Conservation (phyloP, 331 rosid genomes). For the Ulmus americana region DNA sequence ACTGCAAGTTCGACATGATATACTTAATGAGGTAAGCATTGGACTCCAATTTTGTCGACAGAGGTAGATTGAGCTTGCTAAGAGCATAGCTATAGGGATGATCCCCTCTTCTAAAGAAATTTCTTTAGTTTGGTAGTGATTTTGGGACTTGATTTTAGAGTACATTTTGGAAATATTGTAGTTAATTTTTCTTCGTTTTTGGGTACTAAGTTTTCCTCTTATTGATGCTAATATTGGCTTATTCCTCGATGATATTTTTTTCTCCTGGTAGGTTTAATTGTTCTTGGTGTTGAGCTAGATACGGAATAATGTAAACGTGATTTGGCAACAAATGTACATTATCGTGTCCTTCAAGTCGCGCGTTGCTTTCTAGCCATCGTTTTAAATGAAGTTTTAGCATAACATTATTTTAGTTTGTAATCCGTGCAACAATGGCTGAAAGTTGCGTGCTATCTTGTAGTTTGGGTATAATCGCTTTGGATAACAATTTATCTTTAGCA, state of each 20-base stretch:
- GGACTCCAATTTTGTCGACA: conserved; percentile 29
- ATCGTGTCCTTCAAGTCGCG: too few species aligned
- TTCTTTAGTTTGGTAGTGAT: conserved; percentile 16
- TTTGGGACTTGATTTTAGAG: conserved; percentile 11
- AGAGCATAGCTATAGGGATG: conserved; percentile 4
- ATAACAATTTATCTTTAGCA: too few species aligned
- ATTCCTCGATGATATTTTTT: background rate
- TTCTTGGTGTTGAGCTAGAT: background rate
- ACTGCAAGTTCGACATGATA: conserved; percentile 47
- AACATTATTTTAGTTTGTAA: too few species aligned
- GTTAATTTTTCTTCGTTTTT: conserved; percentile 9
- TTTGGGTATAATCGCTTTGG: too few species aligned
- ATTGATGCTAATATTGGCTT: background rate
- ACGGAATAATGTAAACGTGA: background rate
- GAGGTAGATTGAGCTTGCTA: conserved; percentile 15
- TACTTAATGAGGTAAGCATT: background rate
- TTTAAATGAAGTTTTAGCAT: too few species aligned
- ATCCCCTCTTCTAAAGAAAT: conserved; percentile 11
- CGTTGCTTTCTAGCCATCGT: too few species aligned
- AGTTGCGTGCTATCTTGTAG: too few species aligned
- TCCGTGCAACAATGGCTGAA: too few species aligned
- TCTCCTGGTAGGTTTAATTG: conserved; percentile 9
- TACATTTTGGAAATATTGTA: conserved; percentile 18
- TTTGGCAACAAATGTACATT: background rate
- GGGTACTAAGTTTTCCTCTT: background rate